A percentile compares a stretch with the other conserved stretches of the same genome.
These are phyloP conservation scores for Herpotrichia juniperi DNA, from an alignment of 2,329 filamentous ascomycete genomes.

Conservation along the genomic window DNA sequence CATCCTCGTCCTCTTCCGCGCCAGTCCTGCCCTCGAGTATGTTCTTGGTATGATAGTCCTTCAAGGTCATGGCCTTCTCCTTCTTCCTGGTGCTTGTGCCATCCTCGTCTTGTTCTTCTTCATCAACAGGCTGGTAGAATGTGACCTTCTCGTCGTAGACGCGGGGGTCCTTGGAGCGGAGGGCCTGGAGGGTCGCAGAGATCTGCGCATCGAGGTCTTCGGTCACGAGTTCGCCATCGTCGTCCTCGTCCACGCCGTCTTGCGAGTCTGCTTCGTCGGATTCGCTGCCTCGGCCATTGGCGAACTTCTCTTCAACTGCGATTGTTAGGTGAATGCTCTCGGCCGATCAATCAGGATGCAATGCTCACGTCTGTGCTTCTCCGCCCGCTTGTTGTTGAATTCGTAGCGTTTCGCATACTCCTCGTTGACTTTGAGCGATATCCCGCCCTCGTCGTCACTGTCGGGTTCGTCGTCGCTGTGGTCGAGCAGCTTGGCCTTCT, in stretches of 20 bases:
- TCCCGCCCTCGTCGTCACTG: slow-evolving; percentile 31
- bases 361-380: slow-evolving; percentile 70
- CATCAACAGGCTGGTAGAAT: slow-evolving; percentile 75
- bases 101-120: slow-evolving; percentile 55
- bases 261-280: slow-evolving; percentile 55
- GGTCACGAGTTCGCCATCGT: slow-evolving; percentile 85
- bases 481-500: slow-evolving; percentile 46
- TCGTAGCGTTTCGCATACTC: slow-evolving; percentile 91
- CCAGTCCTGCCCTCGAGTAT: slow-evolving; percentile 73
- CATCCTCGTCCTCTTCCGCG: slow-evolving; percentile 60
- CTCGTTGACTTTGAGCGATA: slow-evolving; percentile 78
- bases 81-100: slow-evolving; percentile 59
- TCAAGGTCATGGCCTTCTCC: slow-evolving; percentile 83
- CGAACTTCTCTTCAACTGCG: slow-evolving; percentile 87
- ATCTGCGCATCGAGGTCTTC: slow-evolving; percentile 87
- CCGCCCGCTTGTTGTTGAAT: slow-evolving; percentile 96
- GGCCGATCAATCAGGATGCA: no score
- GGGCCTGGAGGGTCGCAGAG: slow-evolving; percentile 82
- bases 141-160: slow-evolving; percentile 82
- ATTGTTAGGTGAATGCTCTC: slow-evolving; percentile 33
- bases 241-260: slow-evolving; percentile 81
- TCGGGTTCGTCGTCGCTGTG: slow-evolving; percentile 38
- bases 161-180: slow-evolving; percentile 87
- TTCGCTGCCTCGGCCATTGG: slow-evolving; percentile 51
- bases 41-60: slow-evolving; percentile 91